phyloP scores from a whole-genome alignment of 1,139 yeast genomes.

The Saccharomyces hybrid region DNA sequence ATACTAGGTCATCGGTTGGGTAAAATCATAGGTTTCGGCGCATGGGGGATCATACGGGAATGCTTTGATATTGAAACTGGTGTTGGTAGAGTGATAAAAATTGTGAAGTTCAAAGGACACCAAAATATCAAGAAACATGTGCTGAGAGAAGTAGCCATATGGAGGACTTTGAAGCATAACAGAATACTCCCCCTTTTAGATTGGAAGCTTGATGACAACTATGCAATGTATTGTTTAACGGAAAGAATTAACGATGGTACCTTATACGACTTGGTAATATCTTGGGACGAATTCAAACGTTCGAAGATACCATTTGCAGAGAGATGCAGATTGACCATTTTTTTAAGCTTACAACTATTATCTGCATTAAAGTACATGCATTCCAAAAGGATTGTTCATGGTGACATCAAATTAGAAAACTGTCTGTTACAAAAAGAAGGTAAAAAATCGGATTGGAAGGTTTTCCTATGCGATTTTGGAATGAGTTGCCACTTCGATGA shows the following conservation, averaged over 20 bases:
- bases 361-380: conserved; percentile 68
- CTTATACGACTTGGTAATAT: conserved; percentile 62
- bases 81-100: conserved; percentile 61
- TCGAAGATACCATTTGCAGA: conserved; percentile 20
- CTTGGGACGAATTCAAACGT: conserved; percentile 49
- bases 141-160: conserved; percentile 61
- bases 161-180: conserved; percentile 62
- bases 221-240: conserved; percentile 65
- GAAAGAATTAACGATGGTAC: conserved; percentile 74
- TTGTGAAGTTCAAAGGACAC: conserved; percentile 48
- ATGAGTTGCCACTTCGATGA: conserved; percentile 41
- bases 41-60: conserved; percentile 86
- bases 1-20: conserved; percentile 59
- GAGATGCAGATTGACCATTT: conserved; percentile 35
- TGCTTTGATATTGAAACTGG: conserved; percentile 42
- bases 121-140: conserved; percentile 44
- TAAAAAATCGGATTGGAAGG: conserved; percentile 34
- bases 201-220: conserved; percentile 49
- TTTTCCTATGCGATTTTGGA: conserved; percentile 80
- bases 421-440: conserved; percentile 43
- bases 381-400: conserved; percentile 66
- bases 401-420: conserved; percentile 84
- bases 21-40: conserved; percentile 80
- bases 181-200: conserved; percentile 56
- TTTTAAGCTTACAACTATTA: conserved; percentile 41